A percentile compares a stretch with the other conserved stretches of the same genome.
phyloP scores from a whole-genome alignment of 495 filamentous ascomycete species.

The Xylaria grammica region DNA sequence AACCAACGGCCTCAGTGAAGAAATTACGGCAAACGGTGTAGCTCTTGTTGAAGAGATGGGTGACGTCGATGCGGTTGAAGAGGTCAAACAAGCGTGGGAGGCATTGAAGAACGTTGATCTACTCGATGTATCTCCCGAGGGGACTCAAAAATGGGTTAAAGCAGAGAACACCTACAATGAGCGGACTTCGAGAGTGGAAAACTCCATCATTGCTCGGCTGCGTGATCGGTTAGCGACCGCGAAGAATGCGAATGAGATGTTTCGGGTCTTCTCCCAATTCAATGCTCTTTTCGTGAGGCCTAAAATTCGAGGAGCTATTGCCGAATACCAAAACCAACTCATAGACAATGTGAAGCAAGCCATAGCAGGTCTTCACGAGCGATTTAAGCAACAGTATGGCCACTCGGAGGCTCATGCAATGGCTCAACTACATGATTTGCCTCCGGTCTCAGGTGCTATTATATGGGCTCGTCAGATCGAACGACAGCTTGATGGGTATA shows the following conservation, averaged over 20 bases:
- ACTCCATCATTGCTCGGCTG: slow-evolving; percentile 95
- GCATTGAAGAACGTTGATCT: slow-evolving; percentile 93
- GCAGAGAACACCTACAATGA: slow-evolving; percentile 97
- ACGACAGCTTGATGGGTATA: slow-evolving; percentile 89
- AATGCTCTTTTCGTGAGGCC: slow-evolving; percentile 97
- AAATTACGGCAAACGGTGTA: slow-evolving; percentile 61
- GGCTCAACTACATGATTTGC: slow-evolving; percentile 93
- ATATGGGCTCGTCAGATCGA: slow-evolving; percentile 98
- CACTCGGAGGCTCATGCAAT: slow-evolving; percentile 97
- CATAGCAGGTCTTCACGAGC: slow-evolving; percentile 89
- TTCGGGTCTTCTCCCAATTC: slow-evolving; percentile 99
- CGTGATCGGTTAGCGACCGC: slow-evolving; percentile 92
- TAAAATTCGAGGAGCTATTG: slow-evolving; percentile 96
- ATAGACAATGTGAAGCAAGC: slow-evolving; percentile 97
- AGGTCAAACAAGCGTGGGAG: slow-evolving; percentile 92
- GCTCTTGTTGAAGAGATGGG: slow-evolving; percentile 90
- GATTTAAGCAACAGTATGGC: slow-evolving; percentile 98
- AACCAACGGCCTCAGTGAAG: slow-evolving; percentile 54
- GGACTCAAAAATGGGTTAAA: slow-evolving; percentile 86
- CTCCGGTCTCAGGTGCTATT: slow-evolving; percentile 93
- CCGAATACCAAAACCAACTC: slow-evolving; percentile 95
- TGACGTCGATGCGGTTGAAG: slow-evolving; percentile 97
- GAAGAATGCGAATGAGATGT: slow-evolving; percentile 98
- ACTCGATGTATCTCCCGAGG: slow-evolving; percentile 86
- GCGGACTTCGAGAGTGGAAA: slow-evolving; percentile 93